Base-by-base conservation (phyloP, 179 eudicot genomes). In the Gypsophila paniculata region DNA sequence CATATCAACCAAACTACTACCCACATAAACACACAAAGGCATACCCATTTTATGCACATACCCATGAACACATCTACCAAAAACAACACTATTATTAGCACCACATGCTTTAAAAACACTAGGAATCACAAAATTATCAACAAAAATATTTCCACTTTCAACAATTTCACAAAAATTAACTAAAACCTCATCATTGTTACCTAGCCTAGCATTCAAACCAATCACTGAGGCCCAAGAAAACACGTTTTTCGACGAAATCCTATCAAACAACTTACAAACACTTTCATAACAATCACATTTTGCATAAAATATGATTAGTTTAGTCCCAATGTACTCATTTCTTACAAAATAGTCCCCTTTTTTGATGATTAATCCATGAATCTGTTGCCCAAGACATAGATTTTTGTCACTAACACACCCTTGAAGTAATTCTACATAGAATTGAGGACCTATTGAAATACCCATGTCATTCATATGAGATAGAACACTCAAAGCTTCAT, bases 101-200 rank as follows among this genome's bases (percentile, higher is more conserved):
- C 85, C 87, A 80, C 91, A 87, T 4, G 91, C 82, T 75, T 87
- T 87, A 65, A 87, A 67, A 8, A 77, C 89, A 80, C 84, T 85
- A 2, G 89, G 89, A 66, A 87, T n/a, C 25, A 87, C 80, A 79
- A 82, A 85, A 67, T 87, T 87, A 48, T 85, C 87, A 60, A 83
- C 85, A 32, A 58, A 51, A 74, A 78, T 29, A 29, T 29, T 14
- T 2, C 91, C 85, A 81, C 54, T 77, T 69, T 84, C 80, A 61
- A 80, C 79, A 82, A 87, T 80, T 63, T 84, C 77, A 80, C 79
- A 77, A 22, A 72, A 85, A 77, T 83, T 79, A 39, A 71, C 44
- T 73, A 87, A 80, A 60, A 85, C 84, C 26, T 63, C 72, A 58
- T 82, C 74, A 74, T 66, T 69, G 0, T 49, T 65, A 14, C 82